phyloP scores from a whole-genome alignment of 2,329 filamentous ascomycete species.

The Bipolaris zeicola region DNA sequence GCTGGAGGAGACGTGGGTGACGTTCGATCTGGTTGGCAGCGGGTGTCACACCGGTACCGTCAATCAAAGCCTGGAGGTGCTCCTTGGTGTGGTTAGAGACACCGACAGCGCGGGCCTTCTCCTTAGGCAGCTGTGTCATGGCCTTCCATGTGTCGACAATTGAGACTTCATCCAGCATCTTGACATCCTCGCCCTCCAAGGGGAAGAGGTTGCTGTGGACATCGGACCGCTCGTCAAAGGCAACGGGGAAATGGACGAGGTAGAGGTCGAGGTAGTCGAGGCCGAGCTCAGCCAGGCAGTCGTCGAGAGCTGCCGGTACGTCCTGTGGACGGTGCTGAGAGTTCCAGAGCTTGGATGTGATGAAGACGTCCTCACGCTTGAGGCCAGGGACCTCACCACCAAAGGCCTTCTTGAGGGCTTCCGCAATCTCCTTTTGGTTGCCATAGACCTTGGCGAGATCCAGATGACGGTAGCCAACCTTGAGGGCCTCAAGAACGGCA shows the following conservation, averaged over 20 bases:
- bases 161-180: slow-evolving; percentile 63
- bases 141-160: slow-evolving; percentile 45
- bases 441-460: slow-evolving; percentile 41
- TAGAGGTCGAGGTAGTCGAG: slow-evolving; percentile 90
- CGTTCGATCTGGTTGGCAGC: slow-evolving; percentile 42
- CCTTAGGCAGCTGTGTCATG: slow-evolving; percentile 48
- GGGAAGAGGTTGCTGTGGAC: slow-evolving; percentile 35
- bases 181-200: slow-evolving; percentile 27
- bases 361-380: slow-evolving; percentile 49
- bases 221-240: slow-evolving; percentile 58
- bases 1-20: slow-evolving; percentile 36
- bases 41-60: slow-evolving; percentile 42
- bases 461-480: slow-evolving; percentile 40
- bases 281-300: slow-evolving; percentile 74
- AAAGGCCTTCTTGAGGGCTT: slow-evolving; percentile 37
- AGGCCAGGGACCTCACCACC: slow-evolving; percentile 55
- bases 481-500: slow-evolving; percentile 48
- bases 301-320: slow-evolving; percentile 74
- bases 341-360: slow-evolving; percentile 86
- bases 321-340: slow-evolving; percentile 73
- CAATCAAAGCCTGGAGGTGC: slow-evolving; percentile 60
- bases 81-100: slow-evolving; percentile 42
- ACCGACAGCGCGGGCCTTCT: slow-evolving; percentile 38
- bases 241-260: slow-evolving; percentile 71
- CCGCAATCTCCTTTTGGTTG: slow-evolving; percentile 39